phyloP scores from a whole-genome alignment of 768 basidiomycete species.

The Filobasidium wieringae region DNA sequence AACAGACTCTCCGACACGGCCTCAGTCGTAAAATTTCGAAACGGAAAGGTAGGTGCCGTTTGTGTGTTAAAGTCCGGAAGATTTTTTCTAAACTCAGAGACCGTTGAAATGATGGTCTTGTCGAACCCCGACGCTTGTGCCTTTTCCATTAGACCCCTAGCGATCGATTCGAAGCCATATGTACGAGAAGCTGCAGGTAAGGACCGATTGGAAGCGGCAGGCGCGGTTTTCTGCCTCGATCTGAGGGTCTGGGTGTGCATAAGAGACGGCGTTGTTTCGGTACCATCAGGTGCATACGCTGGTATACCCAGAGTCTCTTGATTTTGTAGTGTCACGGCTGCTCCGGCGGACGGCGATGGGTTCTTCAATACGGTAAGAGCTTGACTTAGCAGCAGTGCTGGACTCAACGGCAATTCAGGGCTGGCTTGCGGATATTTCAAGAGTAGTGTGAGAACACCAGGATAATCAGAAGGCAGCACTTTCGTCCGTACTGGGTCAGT shows the following conservation, averaged over 20 bases:
- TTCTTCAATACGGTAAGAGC: slow-evolving; percentile 66
- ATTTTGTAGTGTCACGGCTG: slow-evolving; percentile 71
- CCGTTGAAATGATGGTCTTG: slow-evolving; percentile 34
- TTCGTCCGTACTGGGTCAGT: slow-evolving; percentile 9
- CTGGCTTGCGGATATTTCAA: slow-evolving; percentile 68
- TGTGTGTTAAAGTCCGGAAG: slow-evolving; percentile 75
- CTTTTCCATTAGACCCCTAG: slow-evolving; percentile 33
- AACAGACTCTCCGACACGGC: neutral
- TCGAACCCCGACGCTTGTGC: slow-evolving; percentile 49
- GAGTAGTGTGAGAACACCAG: slow-evolving; percentile 65
- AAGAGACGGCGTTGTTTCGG: slow-evolving; percentile 1
- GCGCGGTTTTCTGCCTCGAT: neutral
- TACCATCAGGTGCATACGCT: slow-evolving; percentile 5
- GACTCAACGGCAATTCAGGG: slow-evolving; percentile 23
- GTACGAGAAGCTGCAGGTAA: neutral
- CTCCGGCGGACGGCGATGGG: slow-evolving; percentile 61
- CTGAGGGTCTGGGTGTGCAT: neutral
- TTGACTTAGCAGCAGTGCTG: slow-evolving; percentile 63
- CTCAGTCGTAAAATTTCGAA: slow-evolving; percentile 10
- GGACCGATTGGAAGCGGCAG: neutral
- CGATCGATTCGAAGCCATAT: slow-evolving; percentile 28
- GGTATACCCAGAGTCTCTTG: slow-evolving; percentile 62
- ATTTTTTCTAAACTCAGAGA: slow-evolving; percentile 52
- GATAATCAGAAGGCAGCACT: slow-evolving; percentile 85
- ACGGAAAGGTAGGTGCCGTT: slow-evolving; percentile 47